A percentile compares a stretch with the other conserved stretches of the same genome.
These are phyloP conservation scores for Oryza meridionalis DNA, from an alignment of 176 grass and related monocot genomes.

Conservation along the genomic window DNA sequence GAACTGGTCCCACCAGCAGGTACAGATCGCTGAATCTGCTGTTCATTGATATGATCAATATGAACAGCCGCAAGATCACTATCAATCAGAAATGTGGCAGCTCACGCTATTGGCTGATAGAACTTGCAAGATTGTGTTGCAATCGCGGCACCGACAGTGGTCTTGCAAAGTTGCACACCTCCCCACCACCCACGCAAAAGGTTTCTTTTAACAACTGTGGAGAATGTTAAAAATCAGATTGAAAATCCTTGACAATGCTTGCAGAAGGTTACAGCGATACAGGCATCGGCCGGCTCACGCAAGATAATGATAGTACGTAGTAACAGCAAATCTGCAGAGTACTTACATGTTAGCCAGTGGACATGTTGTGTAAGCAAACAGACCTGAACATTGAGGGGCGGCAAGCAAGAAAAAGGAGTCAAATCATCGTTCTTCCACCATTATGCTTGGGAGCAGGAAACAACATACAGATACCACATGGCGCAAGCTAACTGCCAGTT, in stretches of 20 bases:
- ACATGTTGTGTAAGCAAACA: background rate
- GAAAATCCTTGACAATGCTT: background rate
- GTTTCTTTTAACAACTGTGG: background rate
- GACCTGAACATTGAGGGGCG: background rate
- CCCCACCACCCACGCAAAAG: background rate
- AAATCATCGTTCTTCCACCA: slow-evolving; percentile 14
- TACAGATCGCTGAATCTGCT: background rate
- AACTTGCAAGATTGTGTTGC: background rate
- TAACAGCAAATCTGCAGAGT: background rate
- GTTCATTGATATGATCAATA: background rate
- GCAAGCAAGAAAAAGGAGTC: background rate
- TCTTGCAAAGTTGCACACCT: background rate
- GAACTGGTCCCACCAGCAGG: background rate
- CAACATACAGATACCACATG: slow-evolving; percentile 6
- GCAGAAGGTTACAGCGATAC: background rate
- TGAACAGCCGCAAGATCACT: background rate
- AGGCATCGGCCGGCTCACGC: background rate
- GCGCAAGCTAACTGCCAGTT: slow-evolving; percentile 18
- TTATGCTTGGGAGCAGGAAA: background rate
- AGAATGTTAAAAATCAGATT: background rate
- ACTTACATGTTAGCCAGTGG: background rate
- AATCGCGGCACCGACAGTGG: background rate
- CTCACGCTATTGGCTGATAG: background rate
- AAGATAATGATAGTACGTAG: no score
- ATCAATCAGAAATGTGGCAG: background rate